Percentiles rank a stretch among this genome's conserved stretches.
Evolutionary conservation across 1,284 basidiomycete genomes (phyloP).

Genomic region (Ustilago curta): DNA sequence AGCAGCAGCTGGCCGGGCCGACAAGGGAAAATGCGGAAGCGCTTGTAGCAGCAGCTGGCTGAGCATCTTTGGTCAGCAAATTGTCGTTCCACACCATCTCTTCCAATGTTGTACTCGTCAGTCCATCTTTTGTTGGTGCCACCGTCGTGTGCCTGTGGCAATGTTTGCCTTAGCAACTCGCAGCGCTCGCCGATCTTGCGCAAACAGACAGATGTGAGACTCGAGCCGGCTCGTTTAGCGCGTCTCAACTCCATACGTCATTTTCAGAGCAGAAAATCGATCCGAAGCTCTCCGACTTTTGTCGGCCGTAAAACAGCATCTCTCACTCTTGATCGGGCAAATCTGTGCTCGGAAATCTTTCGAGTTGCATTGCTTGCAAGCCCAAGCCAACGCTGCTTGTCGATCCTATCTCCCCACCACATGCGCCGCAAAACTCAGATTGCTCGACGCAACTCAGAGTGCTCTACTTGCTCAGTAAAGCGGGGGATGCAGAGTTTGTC

Average conservation of each 20-base stretch:
- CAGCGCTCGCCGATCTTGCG: neutral
- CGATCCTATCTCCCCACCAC: too few species aligned
- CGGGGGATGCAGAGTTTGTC: too few species aligned
- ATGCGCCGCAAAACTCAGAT: too few species aligned
- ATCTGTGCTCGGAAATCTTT: too few species aligned
- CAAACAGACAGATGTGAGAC: neutral
- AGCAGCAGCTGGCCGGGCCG: too few species aligned
- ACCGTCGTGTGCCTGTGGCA: neutral
- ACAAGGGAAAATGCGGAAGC: neutral
- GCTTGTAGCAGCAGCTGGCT: neutral
- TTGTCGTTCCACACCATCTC: neutral
- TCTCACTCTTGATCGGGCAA: too few species aligned
- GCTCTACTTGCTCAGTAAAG: too few species aligned
- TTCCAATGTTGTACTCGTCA: neutral
- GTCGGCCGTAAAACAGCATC: conserved; percentile 7
- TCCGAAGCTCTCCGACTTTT: conserved; percentile 22
- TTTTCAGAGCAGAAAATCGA: conserved; percentile 16
- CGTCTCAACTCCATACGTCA: conserved; percentile 22
- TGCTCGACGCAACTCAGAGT: too few species aligned
- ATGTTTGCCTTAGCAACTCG: conserved; percentile 1
- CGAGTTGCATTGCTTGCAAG: too few species aligned
- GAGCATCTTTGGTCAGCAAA: neutral
- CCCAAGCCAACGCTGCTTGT: too few species aligned
- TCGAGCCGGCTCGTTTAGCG: conserved; percentile 2
- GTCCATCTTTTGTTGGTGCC: neutral